A percentile compares a stretch with the other conserved stretches of the same genome.
phyloP scores from a whole-genome alignment of 768 basidiomycete genomes.

The Psilocybe azurescens region DNA sequence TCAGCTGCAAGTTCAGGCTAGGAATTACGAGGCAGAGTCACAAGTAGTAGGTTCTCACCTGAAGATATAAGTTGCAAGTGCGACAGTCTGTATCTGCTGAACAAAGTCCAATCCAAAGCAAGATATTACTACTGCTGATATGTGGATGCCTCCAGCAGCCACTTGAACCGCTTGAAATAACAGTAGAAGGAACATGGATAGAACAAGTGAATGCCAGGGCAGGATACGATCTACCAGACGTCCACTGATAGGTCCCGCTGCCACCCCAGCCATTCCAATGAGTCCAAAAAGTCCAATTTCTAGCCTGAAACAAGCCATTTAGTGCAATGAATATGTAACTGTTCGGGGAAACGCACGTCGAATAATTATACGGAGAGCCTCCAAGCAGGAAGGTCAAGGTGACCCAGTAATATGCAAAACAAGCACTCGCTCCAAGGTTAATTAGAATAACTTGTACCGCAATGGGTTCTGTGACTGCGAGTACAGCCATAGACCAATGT shows the following conservation, averaged over 20 bases:
- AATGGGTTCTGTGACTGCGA: conserved; percentile 75
- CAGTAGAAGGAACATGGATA: conserved; percentile 48
- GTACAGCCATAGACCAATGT: conserved; percentile 74
- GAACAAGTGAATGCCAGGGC: conserved; percentile 68
- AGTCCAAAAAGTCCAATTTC: conserved; percentile 70
- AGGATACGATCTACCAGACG: conserved; percentile 61
- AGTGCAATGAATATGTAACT: background rate
- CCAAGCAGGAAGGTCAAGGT: conserved; percentile 82
- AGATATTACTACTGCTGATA: conserved; percentile 63
- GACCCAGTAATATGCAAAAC: conserved; percentile 64
- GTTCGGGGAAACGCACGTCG: conserved; percentile 52
- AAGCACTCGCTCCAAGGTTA: conserved; percentile 64
- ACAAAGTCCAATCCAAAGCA: conserved; percentile 66
- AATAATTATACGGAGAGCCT: conserved; percentile 74
- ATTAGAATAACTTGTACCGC: conserved; percentile 71
- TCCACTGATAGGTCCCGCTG: conserved; percentile 63
- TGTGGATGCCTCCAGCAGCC: conserved; percentile 59
- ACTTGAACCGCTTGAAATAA: conserved; percentile 60
- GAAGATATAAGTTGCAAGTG: conserved; percentile 55
- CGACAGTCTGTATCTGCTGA: conserved; percentile 66
- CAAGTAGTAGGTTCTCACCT: background rate
- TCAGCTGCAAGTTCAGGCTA: background rate
- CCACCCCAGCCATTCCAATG: conserved; percentile 61
- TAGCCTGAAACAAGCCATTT: conserved; percentile 22
- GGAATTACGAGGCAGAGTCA: no score